Percentiles rank a stretch among this genome's conserved stretches.
phyloP scores from a whole-genome alignment of 192 early-diverging fungal genomes.

The Backusella mclennaniae region DNA sequence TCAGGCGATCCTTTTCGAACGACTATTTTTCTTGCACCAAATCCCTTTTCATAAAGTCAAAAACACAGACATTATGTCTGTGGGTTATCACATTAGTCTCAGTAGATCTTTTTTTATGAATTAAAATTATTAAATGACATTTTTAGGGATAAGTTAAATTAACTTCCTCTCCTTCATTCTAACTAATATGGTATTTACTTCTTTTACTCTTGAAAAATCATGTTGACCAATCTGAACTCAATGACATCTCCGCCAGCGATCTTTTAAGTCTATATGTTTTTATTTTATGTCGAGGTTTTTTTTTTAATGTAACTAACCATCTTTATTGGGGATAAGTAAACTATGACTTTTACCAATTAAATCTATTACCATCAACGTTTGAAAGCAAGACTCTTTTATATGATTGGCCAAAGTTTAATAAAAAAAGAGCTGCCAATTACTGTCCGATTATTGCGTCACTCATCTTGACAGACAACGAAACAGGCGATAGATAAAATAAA shows the following conservation, averaged over 20 bases:
- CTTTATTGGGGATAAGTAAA: background rate
- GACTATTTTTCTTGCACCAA: background rate
- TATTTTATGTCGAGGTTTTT: background rate
- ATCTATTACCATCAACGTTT: background rate
- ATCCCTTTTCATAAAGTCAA: background rate
- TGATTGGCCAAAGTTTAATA: background rate
- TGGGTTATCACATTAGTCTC: background rate
- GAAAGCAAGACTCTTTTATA: background rate
- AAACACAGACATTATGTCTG: background rate
- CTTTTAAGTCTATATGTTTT: background rate
- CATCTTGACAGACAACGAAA: background rate
- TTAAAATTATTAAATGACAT: background rate
- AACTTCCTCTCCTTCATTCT: background rate
- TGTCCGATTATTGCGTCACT: background rate
- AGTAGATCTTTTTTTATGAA: background rate
- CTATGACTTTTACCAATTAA: background rate
- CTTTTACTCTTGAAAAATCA: background rate
- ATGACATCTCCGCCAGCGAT: background rate
- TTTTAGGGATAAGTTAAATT: background rate
- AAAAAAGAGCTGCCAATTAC: background rate
- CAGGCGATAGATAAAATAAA: background rate
- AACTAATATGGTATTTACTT: background rate
- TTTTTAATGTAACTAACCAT: background rate
- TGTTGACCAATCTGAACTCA: background rate
- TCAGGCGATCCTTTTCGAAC: background rate